Evolutionary conservation across 2,329 filamentous ascomycete genomes (phyloP), one percentile per base, ranked within the genome.

Genomic region (Talaromyces sp.): DNA sequence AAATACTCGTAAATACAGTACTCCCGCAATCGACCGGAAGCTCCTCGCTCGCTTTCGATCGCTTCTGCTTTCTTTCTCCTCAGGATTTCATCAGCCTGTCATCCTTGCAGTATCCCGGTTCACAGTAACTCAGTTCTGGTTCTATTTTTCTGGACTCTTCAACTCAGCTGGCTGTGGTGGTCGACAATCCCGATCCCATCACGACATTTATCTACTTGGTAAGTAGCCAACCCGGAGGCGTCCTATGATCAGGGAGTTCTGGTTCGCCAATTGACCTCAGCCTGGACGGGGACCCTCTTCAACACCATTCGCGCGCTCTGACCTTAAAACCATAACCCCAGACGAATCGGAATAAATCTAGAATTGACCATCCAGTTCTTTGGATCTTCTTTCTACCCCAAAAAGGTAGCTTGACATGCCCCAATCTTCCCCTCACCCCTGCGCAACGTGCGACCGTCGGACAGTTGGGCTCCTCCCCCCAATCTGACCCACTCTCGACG

Each of bases 231-330:
- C 52, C 47, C 49, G 42, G 45, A 50, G 53, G 45, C 29, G 50
- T 55, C 52, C 35, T 55, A 54, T 39, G 65, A 54, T 57, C 54
- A 63, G 57, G 57, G 52, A 63, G 60, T 57, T 70, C 63, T 72
- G 69, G 70, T 73, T 72, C 70, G 70, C 65, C 70, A 71, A 72
- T 73, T 71, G 65, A 60, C 55, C 60, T 61, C 58, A 65, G 56
- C 63, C 59, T 58, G 58, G 52, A 54, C 49, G 49, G 57, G 58
- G 61, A 57, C 59, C 56, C 57, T 64, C 62, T 57, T 65, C 63
- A 56, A 47, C 49, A 36, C 50, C 36, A 47, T 39, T 52, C 44
- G 43, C 41, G 53, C 56, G 58, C 52, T 57, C 51, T 56, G 53
- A 62, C 56, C 50, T 47, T 44, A 29, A n/a, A 42, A 36, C 39